phyloP scores from a whole-genome alignment of 2,329 filamentous ascomycete species.

The Calycina herbarum region DNA sequence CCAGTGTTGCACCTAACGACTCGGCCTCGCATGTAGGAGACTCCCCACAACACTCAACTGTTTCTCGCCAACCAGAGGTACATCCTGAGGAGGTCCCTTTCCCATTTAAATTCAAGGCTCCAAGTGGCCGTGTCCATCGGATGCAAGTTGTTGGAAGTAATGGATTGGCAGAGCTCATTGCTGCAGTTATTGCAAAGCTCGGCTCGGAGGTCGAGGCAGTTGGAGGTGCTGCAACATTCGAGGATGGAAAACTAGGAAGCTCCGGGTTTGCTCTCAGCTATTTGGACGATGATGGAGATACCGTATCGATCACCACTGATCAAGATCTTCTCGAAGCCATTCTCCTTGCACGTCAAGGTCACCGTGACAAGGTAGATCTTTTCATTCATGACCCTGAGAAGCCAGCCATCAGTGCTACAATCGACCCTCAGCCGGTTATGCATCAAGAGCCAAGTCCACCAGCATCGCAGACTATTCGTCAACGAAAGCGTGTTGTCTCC shows the following conservation, averaged over 20 bases:
- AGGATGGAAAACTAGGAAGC: constrained; percentile 74
- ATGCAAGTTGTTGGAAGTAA: constrained; percentile 80
- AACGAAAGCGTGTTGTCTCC: constrained; percentile 46
- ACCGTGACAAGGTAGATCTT: constrained; percentile 90
- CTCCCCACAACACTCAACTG: constrained; percentile 67
- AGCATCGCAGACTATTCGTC: constrained; percentile 49
- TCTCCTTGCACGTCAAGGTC: constrained; percentile 72
- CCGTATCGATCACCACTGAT: constrained; percentile 94
- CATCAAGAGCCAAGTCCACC: constrained; percentile 54
- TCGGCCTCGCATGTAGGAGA: constrained; percentile 93
- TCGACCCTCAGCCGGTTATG: constrained; percentile 56
- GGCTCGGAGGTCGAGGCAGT: constrained; percentile 80
- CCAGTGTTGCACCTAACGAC: constrained; percentile 89
- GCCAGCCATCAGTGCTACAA: constrained; percentile 70
- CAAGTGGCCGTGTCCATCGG: constrained; percentile 89
- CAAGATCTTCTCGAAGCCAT: constrained; percentile 91
- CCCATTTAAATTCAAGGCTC: constrained; percentile 98
- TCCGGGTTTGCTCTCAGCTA: constrained; percentile 92
- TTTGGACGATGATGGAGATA: constrained; percentile 94
- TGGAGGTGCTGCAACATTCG: constrained; percentile 75
- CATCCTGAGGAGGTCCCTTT: constrained; percentile 74
- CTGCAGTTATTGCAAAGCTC: constrained; percentile 78
- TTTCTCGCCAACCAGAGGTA: constrained; percentile 54
- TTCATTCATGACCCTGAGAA: constrained; percentile 94
- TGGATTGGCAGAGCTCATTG: constrained; percentile 77